Base-by-base conservation (phyloP, 306 rosid species). In the Dryas octopetala region DNA sequence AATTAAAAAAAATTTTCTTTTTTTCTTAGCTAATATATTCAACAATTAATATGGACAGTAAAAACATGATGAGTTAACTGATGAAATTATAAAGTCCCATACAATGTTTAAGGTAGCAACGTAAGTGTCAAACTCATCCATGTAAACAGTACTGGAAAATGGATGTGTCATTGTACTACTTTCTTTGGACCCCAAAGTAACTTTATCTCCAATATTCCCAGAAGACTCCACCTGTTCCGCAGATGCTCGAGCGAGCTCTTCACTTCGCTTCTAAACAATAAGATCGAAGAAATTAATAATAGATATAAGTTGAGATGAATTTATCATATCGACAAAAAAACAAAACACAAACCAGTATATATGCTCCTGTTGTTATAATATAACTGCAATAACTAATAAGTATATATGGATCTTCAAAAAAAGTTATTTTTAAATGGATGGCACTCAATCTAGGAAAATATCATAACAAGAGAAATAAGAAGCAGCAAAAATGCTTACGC, bases 41-140 rank as follows among this genome's bases (percentile, higher is more conserved):
- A n/a, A n/a, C n/a, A n/a, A n/a, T n/a, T n/a, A n/a, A n/a, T n/a
- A n/a, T n/a, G n/a, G n/a, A n/a, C n/a, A n/a, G n/a, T n/a, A n/a
- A n/a, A n/a, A n/a, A n/a, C n/a, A n/a, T n/a, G n/a, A n/a, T n/a
- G n/a, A n/a, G n/a, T n/a, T n/a, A n/a, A n/a, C n/a, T n/a, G n/a
- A n/a, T n/a, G n/a, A n/a, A n/a, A n/a, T n/a, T n/a, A n/a, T n/a
- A n/a, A n/a, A n/a, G n/a, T n/a, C n/a, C n/a, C n/a, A n/a, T n/a
- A n/a, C n/a, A n/a, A n/a, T n/a, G n/a, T n/a, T n/a, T n/a, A n/a
- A n/a, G 53, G 82, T 82, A 46, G 94, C 88, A 81, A 89, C 85
- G 48, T 86, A 88, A 75, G 97, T 81, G 83, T 96, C 98, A 66
- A 86, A 90, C 76, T 89, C 96, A 85, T 89, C 98, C 86, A 89